Percentiles rank a stretch among this genome's conserved stretches.
Conservation (phyloP, 2,329 filamentous ascomycete genomes). For the Fusarium falciforme region DNA sequence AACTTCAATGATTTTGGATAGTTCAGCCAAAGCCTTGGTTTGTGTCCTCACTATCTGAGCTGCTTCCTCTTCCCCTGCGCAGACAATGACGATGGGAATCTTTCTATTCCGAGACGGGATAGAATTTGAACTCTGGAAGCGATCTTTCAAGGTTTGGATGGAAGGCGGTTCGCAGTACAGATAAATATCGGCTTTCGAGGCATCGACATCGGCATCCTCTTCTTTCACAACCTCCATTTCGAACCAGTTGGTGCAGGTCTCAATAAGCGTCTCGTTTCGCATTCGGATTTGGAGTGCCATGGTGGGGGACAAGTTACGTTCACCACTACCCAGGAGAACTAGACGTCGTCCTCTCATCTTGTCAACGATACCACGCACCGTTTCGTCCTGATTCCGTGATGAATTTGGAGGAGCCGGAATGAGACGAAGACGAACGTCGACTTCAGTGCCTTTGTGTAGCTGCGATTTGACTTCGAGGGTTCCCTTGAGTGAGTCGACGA, state of each 20-base stretch:
- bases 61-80: slow-evolving; percentile 46
- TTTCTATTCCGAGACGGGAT: not conserved
- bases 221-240: slow-evolving; percentile 45
- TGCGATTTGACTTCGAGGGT: slow-evolving; percentile 67
- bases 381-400: slow-evolving; percentile 18
- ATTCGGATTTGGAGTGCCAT: slow-evolving; percentile 31
- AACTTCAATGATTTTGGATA: slow-evolving; percentile 46
- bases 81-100: slow-evolving; percentile 45
- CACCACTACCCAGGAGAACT: slow-evolving; percentile 32
- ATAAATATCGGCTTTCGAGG: slow-evolving; percentile 35
- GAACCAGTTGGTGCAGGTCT: slow-evolving; percentile 50
- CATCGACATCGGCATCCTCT: not conserved
- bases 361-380: slow-evolving; percentile 9
- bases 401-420: slow-evolving; percentile 17
- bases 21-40: slow-evolving; percentile 28
- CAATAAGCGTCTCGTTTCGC: slow-evolving; percentile 45
- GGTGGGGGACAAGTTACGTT: not conserved
- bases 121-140: slow-evolving; percentile 17
- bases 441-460: slow-evolving; percentile 65
- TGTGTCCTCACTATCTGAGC: slow-evolving; percentile 40
- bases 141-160: slow-evolving; percentile 17
- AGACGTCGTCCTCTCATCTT: slow-evolving; percentile 31
- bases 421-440: slow-evolving; percentile 61
- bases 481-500: slow-evolving; percentile 70
- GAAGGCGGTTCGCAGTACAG: slow-evolving; percentile 45